These are phyloP conservation scores for Asparagopsis taxiformis DNA, from an alignment of 31 red algal species.

Conservation along the genomic window DNA sequence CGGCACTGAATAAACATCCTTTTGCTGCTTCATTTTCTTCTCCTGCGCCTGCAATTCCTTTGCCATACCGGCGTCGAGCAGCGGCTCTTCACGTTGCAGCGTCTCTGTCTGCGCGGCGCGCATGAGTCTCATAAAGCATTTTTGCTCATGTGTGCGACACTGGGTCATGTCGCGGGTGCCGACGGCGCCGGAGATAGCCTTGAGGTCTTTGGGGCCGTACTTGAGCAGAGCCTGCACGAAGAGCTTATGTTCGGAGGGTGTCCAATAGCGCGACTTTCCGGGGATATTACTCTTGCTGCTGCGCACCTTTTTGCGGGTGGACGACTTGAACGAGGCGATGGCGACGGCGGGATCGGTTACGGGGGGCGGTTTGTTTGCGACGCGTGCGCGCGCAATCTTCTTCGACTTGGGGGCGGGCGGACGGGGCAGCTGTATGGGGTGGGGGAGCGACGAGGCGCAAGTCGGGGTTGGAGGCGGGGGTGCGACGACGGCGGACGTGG, in stretches of 20 bases:
- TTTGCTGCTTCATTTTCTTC: background rate
- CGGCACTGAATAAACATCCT: constrained; percentile 40
- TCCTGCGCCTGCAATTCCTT: too few relatives aligned
- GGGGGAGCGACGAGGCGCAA: too few relatives aligned
- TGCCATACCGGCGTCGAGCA: background rate
- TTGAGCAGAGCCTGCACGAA: constrained; percentile 80
- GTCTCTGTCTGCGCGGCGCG: constrained; percentile 59
- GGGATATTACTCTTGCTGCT: constrained; percentile 67
- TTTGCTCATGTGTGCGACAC: constrained; percentile 86
- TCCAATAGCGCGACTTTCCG: constrained; percentile 86
- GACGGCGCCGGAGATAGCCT: constrained; percentile 79
- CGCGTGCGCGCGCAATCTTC: too few relatives aligned
- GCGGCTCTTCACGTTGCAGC: background rate
- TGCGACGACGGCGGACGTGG: too few relatives aligned
- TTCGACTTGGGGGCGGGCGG: too few relatives aligned
- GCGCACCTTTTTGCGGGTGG: constrained; percentile 32
- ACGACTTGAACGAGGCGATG: background rate
- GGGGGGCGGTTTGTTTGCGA: too few relatives aligned
- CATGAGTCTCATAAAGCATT: constrained; percentile 83
- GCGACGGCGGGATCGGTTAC: too few relatives aligned
- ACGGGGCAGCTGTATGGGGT: too few relatives aligned
- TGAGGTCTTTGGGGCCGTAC: constrained; percentile 86
- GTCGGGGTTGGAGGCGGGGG: too few relatives aligned
- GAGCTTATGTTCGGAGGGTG: constrained; percentile 68
- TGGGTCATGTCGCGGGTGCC: constrained; percentile 85